These are phyloP conservation scores for Annulohypoxylon maeteangense DNA, from an alignment of 495 filamentous ascomycete genomes.

Conservation along the genomic window DNA sequence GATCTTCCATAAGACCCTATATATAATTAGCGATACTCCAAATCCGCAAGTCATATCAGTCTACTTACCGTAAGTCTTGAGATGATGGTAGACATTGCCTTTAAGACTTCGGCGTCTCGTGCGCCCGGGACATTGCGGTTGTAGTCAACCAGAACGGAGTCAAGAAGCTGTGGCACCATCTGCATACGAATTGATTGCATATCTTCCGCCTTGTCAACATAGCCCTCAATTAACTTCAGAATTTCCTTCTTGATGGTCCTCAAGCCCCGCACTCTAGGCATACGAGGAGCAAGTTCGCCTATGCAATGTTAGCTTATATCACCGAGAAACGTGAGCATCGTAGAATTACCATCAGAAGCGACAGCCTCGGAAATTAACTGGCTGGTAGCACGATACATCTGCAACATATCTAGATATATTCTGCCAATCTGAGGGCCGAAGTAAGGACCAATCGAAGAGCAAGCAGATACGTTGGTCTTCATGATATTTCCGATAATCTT, in stretches of 20 bases:
- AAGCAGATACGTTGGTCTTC: constrained; percentile 99
- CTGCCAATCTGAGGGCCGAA: constrained; percentile 99
- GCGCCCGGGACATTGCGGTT: constrained; percentile 96
- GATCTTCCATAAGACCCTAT: constrained; percentile 92
- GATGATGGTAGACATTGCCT: constrained; percentile 97
- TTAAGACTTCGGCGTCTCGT: constrained; percentile 94
- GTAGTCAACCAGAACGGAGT: constrained; percentile 95
- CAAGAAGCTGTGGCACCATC: constrained; percentile 96
- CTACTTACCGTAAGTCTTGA: constrained; percentile 90
- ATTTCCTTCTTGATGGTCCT: constrained; percentile 99
- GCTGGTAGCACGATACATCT: constrained; percentile 97
- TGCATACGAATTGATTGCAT: constrained; percentile 89
- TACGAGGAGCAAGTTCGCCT: constrained; percentile 96
- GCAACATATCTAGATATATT: constrained; percentile 98
- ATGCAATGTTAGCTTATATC: constrained; percentile 34
- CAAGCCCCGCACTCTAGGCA: constrained; percentile 92
- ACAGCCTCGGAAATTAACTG: constrained; percentile 94
- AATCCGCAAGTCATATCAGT: not conserved
- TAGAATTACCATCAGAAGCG: constrained; percentile 76
- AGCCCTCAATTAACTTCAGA: constrained; percentile 95
- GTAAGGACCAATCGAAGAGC: constrained; percentile 93
- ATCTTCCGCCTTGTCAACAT: constrained; percentile 97
- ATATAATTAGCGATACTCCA: constrained; percentile 36
- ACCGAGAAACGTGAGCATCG: constrained; percentile 16
- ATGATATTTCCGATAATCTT: constrained; percentile 99